These are phyloP conservation scores for Echinochloa phyllopogon DNA, from an alignment of 176 grass and related monocot genomes.

Conservation along the genomic window DNA sequence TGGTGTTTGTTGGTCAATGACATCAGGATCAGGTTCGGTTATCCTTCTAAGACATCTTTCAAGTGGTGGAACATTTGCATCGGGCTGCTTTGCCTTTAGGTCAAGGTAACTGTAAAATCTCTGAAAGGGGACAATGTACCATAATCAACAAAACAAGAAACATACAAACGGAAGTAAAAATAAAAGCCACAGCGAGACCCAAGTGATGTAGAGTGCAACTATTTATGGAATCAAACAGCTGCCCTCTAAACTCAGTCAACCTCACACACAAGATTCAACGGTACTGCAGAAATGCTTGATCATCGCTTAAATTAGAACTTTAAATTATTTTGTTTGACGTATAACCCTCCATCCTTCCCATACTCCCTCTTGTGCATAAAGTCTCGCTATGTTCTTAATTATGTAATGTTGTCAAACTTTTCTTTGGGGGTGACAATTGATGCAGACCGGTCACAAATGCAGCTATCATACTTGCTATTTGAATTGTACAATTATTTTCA, in stretches of 20 bases:
- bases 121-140: slow-evolving; percentile 47
- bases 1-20: slow-evolving; percentile 51
- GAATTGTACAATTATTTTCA: background rate
- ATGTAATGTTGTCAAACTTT: background rate
- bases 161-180: background rate
- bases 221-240: background rate
- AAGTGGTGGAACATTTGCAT: slow-evolving; percentile 73
- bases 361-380: background rate
- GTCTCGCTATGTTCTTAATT: background rate
- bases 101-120: slow-evolving; percentile 87
- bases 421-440: slow-evolving; percentile 10
- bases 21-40: slow-evolving; percentile 62
- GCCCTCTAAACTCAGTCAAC: background rate
- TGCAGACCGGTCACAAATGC: background rate
- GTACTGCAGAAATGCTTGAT: slow-evolving; percentile 15
- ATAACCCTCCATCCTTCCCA: slow-evolving; percentile 8
- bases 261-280: background rate
- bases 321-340: slow-evolving; percentile 11
- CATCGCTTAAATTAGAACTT: background rate
- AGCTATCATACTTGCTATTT: slow-evolving; percentile 1
- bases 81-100: slow-evolving; percentile 83
- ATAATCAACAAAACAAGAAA: slow-evolving; percentile 35
- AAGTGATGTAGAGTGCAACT: background rate
- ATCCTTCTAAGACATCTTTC: slow-evolving; percentile 71
- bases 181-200: background rate